Evolutionary conservation across 176 grass and related monocot species (phyloP).

Genomic region (Oryza coarctata): DNA sequence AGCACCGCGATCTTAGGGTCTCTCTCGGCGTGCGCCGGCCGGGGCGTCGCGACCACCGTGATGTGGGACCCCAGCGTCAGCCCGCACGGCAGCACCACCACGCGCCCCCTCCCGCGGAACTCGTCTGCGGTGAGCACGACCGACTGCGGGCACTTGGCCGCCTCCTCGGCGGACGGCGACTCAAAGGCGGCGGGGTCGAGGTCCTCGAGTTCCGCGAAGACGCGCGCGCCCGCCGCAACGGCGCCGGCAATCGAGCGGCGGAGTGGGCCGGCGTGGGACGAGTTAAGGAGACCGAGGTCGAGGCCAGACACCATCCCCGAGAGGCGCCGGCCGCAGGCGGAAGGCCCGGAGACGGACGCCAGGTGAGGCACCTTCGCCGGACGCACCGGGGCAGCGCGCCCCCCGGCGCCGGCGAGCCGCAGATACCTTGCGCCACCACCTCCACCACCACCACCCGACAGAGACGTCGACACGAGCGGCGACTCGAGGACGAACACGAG

Average conservation of each 20-base stretch:
- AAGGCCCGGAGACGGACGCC: neutral
- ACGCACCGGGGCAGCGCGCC: conserved; percentile 9
- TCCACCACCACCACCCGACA: neutral
- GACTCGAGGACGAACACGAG: conserved; percentile 46
- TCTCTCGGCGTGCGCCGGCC: conserved; percentile 42
- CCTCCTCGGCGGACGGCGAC: neutral
- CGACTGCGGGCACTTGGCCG: conserved; percentile 48
- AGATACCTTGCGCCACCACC: neutral
- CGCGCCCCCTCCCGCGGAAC: conserved; percentile 33
- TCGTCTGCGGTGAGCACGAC: conserved; percentile 37
- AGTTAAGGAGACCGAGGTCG: conserved; percentile 41
- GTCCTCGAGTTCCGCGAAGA: conserved; percentile 32
- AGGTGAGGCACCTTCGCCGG: conserved; percentile 24
- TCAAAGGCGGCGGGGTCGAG: neutral
- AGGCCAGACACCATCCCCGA: conserved; percentile 17
- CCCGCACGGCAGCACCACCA: conserved; percentile 63
- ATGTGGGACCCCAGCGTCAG: conserved; percentile 73
- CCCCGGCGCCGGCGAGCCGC: conserved; percentile 9
- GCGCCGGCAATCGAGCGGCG: conserved; percentile 27
- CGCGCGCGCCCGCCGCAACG: conserved; percentile 23
- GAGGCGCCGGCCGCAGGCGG: neutral
- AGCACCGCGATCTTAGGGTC: conserved; percentile 51
- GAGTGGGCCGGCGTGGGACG: conserved; percentile 25
- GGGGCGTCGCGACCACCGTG: conserved; percentile 61
- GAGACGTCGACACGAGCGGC: conserved; percentile 28